These are phyloP conservation scores for Perkinsus olseni DNA, from an alignment of 169 alveolate genomes.

Conservation along the genomic window DNA sequence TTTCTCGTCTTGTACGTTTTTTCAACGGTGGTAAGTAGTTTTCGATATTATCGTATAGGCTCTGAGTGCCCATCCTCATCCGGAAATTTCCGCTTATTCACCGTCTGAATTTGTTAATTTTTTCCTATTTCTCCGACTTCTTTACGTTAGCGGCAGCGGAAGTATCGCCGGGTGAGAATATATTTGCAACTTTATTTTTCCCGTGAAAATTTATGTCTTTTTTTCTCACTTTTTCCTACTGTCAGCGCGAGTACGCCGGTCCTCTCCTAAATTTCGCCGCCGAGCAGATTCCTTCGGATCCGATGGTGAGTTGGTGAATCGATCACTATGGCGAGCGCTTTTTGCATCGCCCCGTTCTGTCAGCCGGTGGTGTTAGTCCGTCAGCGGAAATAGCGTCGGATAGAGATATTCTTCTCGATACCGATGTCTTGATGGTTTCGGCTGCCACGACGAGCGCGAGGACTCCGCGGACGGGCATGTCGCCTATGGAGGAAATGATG, in stretches of 20 bases:
- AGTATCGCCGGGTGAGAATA: too few species aligned
- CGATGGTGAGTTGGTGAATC: neutral
- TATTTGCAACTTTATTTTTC: too few species aligned
- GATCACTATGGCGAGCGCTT: neutral
- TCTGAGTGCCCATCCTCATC: too few species aligned
- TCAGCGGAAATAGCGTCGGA: neutral
- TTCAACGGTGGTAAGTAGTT: too few species aligned
- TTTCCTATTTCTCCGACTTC: too few species aligned
- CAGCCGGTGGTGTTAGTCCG: neutral
- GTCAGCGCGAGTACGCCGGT: neutral
- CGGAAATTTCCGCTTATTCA: too few species aligned
- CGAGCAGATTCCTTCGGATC: neutral
- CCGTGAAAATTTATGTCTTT: neutral
- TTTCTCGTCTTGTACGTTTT: too few species aligned
- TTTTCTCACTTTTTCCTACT: too few species aligned
- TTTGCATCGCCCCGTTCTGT: neutral
- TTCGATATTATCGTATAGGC: too few species aligned
- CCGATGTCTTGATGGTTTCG: neutral
- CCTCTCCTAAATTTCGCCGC: neutral
- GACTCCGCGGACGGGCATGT: neutral
- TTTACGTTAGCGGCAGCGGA: too few species aligned
- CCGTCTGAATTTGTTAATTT: too few species aligned
- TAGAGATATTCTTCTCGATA: neutral
- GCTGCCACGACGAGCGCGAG: neutral
- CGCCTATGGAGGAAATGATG: neutral